Evolutionary conservation across 805 yeast species (phyloP), one percentile per base, ranked within the genome.

Genomic region (Sugiyamaella valdiviana): DNA sequence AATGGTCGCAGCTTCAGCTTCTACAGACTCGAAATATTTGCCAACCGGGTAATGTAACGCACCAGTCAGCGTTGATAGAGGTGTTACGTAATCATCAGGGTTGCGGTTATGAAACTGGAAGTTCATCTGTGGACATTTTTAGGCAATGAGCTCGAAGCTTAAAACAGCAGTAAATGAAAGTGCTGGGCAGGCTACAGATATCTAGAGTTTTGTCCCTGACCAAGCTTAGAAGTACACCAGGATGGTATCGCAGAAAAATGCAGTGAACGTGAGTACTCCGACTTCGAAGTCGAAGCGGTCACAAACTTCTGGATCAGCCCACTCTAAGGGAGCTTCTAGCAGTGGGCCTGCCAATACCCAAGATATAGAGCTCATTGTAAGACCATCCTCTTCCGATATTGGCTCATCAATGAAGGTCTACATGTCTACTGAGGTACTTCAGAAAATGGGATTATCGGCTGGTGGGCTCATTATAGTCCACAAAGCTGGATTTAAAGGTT

Each of bases 381-480:
- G 66, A 15, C 64, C 66, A 0, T 45, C 62, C 3, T 23, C 44
- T 2, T 36, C 42, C 5, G 52, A 52, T 5, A 43, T 45, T 6
- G 14, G 35, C 24, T 22, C 45, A 10, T 45, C 56, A 15, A 20
- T 42, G 36, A 61, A 63, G 37, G 56, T 56, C 1, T 63, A 62
- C 32, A 24, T 58, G 16, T 23, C 53, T 7, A 36, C 62, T 35
- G 62, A 60, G 2, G 54, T 60, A 3, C 40, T 64, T n/a, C 36
- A 64, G 15, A 39, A 39, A 2, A 39, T 46, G 32, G 60, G 58
- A 9, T 15, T 63, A n/a, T 52, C 56, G 14, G 66, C 65, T 14
- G 68, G 68, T 1, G 47, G 56, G 2, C 54, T 53, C 26, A 56
- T 61, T 2, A 44, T 50, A 2, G 36, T 64, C 2, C 32, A 45